A percentile compares a stretch with the other conserved stretches of the same genome.
Conservation (phyloP, 202 grass and related monocot species). For the Alloteropsis angusta region DNA sequence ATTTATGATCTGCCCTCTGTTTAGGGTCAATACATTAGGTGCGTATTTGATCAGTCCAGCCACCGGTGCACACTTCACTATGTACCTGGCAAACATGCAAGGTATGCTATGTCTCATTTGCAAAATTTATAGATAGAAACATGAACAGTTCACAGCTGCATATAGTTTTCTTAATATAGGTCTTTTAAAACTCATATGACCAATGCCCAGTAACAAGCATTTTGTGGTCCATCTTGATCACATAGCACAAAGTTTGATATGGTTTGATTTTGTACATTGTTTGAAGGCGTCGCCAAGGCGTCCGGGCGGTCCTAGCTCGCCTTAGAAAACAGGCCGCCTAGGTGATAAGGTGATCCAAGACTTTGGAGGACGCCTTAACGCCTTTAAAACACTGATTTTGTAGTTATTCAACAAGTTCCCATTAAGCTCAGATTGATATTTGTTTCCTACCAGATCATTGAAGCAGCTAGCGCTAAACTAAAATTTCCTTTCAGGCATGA, state of each 20-base stretch:
- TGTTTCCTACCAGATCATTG: not conserved
- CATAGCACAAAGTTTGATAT: not conserved
- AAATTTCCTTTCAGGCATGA: not conserved
- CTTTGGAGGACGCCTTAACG: too few relatives aligned
- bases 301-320: too few relatives aligned
- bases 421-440: not conserved
- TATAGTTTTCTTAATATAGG: not conserved
- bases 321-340: too few relatives aligned
- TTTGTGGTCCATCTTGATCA: not conserved
- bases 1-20: conserved; percentile 7
- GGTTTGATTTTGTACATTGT: not conserved
- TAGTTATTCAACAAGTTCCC: conserved; percentile 2
- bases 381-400: too few relatives aligned
- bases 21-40: conserved; percentile 69
- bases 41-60: conserved; percentile 85
- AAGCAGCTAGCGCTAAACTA: not conserved
- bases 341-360: too few relatives aligned
- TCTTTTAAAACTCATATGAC: not conserved
- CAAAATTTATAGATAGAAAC: conserved; percentile 2
- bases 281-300: too few relatives aligned
- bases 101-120: conserved; percentile 33
- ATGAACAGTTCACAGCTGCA: not conserved
- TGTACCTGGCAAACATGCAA: conserved; percentile 96
- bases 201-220: conserved; percentile 4
- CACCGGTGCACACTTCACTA: conserved; percentile 75